These are phyloP conservation scores for Mycena metata DNA, from an alignment of 768 basidiomycete species.

Conservation along the genomic window DNA sequence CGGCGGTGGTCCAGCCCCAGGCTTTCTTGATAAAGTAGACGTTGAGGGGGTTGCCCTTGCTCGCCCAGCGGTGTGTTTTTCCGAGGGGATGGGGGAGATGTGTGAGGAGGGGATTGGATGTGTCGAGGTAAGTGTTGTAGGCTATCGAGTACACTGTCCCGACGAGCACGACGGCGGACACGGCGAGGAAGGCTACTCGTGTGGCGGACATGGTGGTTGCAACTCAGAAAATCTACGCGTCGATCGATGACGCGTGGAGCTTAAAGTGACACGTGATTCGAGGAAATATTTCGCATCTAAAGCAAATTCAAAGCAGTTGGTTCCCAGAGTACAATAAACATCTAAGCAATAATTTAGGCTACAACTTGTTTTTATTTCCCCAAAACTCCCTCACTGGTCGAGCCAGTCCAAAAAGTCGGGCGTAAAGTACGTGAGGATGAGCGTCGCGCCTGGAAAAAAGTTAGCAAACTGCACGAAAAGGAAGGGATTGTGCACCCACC, in stretches of 20 bases:
- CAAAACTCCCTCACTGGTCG: conserved; percentile 39
- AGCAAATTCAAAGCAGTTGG: not conserved
- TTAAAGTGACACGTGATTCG: no score
- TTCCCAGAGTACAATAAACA: not conserved
- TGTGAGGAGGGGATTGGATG: conserved; percentile 81
- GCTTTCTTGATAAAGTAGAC: conserved; percentile 89
- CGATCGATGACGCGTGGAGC: no score
- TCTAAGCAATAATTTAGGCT: conserved; percentile 25
- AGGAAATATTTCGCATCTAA: no score
- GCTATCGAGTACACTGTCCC: conserved; percentile 78
- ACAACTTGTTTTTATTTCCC: conserved; percentile 11
- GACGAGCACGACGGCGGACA: conserved; percentile 63
- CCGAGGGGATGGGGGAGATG: conserved; percentile 78
- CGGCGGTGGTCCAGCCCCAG: conserved; percentile 90
- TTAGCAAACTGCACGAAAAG: no score
- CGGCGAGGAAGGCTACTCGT: conserved; percentile 51
- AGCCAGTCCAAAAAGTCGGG: conserved; percentile 96
- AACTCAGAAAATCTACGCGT: no score
- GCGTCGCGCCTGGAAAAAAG: conserved; percentile 75
- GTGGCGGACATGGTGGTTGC: conserved; percentile 29
- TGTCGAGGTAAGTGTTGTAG: conserved; percentile 83
- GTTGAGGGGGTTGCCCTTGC: conserved; percentile 86
- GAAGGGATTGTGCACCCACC: conserved; percentile 61
- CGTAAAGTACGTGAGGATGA: conserved; percentile 96
- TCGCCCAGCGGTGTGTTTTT: conserved; percentile 78